Evolutionary conservation across 345 rosid species (phyloP).

Genomic region (Salix exigua): DNA sequence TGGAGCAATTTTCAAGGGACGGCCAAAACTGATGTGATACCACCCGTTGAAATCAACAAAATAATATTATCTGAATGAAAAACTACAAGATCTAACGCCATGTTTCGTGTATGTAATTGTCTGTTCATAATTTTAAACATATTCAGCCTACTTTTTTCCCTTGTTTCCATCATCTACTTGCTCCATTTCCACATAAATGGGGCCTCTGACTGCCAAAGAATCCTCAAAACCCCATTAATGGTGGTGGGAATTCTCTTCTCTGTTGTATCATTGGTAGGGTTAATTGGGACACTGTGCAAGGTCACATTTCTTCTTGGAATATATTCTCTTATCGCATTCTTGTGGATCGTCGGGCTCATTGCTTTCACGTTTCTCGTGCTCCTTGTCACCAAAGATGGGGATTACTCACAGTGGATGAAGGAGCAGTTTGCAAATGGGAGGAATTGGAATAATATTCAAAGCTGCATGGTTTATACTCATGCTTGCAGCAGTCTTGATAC

Average conservation of each 20-base stretch:
- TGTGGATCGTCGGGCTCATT: neutral
- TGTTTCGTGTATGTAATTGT: conserved; percentile 19
- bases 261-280: neutral
- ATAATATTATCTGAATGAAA: too few species aligned
- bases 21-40: too few species aligned
- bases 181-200: conserved; percentile 4
- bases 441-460: neutral
- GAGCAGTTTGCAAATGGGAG: neutral
- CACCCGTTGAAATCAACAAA: too few species aligned
- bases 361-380: too few species aligned
- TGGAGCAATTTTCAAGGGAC: too few species aligned
- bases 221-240: neutral
- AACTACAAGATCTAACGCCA: neutral
- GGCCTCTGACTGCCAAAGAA: conserved; percentile 16
- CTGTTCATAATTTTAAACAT: conserved; percentile 3
- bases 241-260: neutral
- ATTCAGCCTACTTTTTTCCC: neutral
- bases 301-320: too few species aligned
- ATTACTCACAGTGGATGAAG: neutral
- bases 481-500: neutral
- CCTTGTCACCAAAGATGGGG: neutral
- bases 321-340: too few species aligned
- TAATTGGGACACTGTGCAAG: neutral
- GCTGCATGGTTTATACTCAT: neutral
- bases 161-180: conserved; percentile 8